Evolutionary conservation across 352 stramenopile genomes (phyloP).

Genomic region (Globisporangium splendens): DNA sequence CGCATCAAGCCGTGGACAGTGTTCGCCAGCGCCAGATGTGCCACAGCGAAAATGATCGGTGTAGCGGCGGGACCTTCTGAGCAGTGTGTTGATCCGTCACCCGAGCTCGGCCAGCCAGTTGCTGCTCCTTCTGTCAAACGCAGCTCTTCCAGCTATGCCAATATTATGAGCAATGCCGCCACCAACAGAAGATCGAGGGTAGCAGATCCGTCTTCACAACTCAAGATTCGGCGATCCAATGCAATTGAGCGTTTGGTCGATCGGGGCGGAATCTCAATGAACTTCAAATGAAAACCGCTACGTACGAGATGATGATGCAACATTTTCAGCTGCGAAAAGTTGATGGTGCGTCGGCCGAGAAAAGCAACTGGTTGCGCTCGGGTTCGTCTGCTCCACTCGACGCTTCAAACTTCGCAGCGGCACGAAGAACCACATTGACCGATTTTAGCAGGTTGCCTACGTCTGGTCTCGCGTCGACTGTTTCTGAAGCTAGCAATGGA

Average conservation of each 20-base stretch:
- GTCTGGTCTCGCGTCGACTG: neutral
- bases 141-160: no score
- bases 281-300: constrained; percentile 1
- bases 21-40: no score
- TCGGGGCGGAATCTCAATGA: neutral
- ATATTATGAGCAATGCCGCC: no score
- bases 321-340: constrained; percentile 13
- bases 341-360: neutral
- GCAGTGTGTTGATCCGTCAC: no score
- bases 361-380: neutral
- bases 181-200: neutral
- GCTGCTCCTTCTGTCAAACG: no score
- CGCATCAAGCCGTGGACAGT: no score
- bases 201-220: neutral
- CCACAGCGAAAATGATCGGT: no score
- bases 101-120: no score
- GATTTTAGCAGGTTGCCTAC: neutral
- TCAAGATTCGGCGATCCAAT: constrained; percentile 1
- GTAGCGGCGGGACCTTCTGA: no score
- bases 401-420: neutral
- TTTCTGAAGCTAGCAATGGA: neutral
- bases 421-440: neutral
- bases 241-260: neutral
- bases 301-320: constrained; percentile 15
- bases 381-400: neutral